These are phyloP conservation scores for Mycena leptocephala DNA, from an alignment of 768 basidiomycete species.

Conservation along the genomic window DNA sequence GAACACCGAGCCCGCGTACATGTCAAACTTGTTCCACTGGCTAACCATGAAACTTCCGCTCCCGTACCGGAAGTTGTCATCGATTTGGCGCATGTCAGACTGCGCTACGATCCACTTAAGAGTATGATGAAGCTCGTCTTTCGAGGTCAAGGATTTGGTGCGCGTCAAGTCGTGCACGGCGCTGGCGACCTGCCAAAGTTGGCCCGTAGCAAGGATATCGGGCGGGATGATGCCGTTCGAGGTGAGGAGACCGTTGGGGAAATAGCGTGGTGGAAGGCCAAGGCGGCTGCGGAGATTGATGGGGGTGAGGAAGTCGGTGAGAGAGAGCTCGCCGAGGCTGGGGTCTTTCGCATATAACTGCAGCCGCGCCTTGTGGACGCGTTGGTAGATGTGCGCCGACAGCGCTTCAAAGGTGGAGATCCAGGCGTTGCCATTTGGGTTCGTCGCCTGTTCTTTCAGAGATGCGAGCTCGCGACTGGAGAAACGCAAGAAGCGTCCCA, in stretches of 20 bases:
- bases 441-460: slow-evolving; percentile 31
- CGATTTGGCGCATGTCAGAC: slow-evolving; percentile 24
- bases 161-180: slow-evolving; percentile 34
- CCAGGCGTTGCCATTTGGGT: slow-evolving; percentile 27
- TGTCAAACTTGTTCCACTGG: slow-evolving; percentile 42
- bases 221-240: slow-evolving; percentile 16
- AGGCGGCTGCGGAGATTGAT: slow-evolving; percentile 32
- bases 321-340: slow-evolving; percentile 21
- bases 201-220: slow-evolving; percentile 26
- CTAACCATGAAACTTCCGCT: slow-evolving; percentile 37
- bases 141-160: neutral
- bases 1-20: slow-evolving; percentile 34
- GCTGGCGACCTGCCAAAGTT: slow-evolving; percentile 38
- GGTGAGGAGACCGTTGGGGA: slow-evolving; percentile 30
- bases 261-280: slow-evolving; percentile 26
- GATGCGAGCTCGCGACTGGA: slow-evolving; percentile 24
- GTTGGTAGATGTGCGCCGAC: slow-evolving; percentile 33
- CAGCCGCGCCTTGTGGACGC: slow-evolving; percentile 34
- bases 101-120: slow-evolving; percentile 38
- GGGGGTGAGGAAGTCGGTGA: slow-evolving; percentile 36
- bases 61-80: slow-evolving; percentile 28
- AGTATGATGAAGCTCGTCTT: slow-evolving; percentile 19
- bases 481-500: slow-evolving; percentile 37
- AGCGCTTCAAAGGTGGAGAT: slow-evolving; percentile 39
- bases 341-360: slow-evolving; percentile 20